Evolutionary conservation across 1,284 basidiomycete species (phyloP).

Genomic region (Melampsora americana): DNA sequence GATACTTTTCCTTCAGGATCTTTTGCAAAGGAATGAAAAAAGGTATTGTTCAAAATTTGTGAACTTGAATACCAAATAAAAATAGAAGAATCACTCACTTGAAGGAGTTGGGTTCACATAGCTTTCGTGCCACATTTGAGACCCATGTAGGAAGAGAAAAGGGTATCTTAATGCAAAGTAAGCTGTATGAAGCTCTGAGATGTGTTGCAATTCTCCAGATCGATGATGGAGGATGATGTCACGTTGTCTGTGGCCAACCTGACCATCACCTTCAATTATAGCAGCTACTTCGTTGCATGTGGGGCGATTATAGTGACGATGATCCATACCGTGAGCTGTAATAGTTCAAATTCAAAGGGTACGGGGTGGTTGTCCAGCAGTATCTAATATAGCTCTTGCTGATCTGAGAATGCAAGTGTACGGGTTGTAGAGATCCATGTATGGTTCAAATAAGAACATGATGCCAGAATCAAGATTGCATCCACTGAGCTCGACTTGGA

Average conservation of each 20-base stretch:
- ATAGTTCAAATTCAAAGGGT: no score
- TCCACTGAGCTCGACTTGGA: background rate
- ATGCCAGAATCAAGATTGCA: background rate
- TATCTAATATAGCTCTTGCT: background rate
- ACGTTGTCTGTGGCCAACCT: background rate
- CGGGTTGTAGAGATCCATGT: constrained; percentile 5
- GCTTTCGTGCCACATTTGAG: no score
- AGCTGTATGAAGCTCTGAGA: background rate
- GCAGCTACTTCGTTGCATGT: background rate
- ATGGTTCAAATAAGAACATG: background rate
- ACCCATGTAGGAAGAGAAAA: background rate
- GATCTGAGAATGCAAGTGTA: background rate
- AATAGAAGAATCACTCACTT: no score
- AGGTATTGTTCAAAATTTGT: no score
- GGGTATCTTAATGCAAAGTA: constrained; percentile 9
- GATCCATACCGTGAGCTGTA: background rate
- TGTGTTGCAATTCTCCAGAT: background rate
- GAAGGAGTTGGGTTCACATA: no score
- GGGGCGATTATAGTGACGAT: background rate
- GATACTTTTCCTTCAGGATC: no score
- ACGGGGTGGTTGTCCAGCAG: background rate
- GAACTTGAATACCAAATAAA: no score
- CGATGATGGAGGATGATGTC: background rate
- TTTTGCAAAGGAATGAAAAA: no score
- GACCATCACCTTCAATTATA: background rate